These are phyloP conservation scores for Sarocladium kiliense DNA, from an alignment of 2,329 filamentous ascomycete genomes.

Conservation along the genomic window DNA sequence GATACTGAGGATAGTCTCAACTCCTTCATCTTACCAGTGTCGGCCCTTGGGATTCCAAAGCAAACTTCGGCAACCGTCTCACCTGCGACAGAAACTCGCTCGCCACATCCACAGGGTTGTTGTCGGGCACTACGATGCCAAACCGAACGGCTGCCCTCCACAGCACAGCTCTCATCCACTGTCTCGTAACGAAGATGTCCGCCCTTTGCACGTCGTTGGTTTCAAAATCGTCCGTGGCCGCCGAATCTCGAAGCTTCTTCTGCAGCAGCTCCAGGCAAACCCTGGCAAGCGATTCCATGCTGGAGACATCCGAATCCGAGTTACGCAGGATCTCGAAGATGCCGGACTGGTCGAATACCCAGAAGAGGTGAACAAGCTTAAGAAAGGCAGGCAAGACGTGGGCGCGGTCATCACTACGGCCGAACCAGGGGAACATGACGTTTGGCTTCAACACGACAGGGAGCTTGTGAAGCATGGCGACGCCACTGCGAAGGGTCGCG, in stretches of 20 bases:
- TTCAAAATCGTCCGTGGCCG: constrained; percentile 21
- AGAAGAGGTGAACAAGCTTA: constrained; percentile 43
- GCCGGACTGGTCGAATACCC: constrained; percentile 43
- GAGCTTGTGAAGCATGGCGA: constrained; percentile 44
- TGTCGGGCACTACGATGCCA: constrained; percentile 22
- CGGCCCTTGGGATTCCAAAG: constrained; percentile 44
- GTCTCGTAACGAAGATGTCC: constrained; percentile 42
- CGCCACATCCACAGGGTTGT: constrained; percentile 38
- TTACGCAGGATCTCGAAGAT: constrained; percentile 41
- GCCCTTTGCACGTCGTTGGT: constrained; percentile 44
- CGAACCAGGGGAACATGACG: constrained; percentile 27
- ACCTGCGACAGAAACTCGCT: constrained; percentile 39
- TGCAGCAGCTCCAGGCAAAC: constrained; percentile 35
- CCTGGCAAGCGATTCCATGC: constrained; percentile 22
- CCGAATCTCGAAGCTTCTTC: constrained; percentile 25
- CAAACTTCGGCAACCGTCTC: constrained; percentile 36
- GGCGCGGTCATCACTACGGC: constrained; percentile 30
- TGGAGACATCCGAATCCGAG: constrained; percentile 25
- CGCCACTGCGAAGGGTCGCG: constrained; percentile 28
- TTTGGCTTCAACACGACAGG: constrained; percentile 39
- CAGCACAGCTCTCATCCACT: constrained; percentile 45
- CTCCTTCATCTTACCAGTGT: constrained; percentile 27
- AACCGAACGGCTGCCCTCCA: constrained; percentile 36
- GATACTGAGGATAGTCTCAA: background rate
- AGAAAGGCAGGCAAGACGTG: constrained; percentile 43